These are phyloP conservation scores for Alternaria sp. DNA, from an alignment of 2,329 filamentous ascomycete species.

Conservation along the genomic window DNA sequence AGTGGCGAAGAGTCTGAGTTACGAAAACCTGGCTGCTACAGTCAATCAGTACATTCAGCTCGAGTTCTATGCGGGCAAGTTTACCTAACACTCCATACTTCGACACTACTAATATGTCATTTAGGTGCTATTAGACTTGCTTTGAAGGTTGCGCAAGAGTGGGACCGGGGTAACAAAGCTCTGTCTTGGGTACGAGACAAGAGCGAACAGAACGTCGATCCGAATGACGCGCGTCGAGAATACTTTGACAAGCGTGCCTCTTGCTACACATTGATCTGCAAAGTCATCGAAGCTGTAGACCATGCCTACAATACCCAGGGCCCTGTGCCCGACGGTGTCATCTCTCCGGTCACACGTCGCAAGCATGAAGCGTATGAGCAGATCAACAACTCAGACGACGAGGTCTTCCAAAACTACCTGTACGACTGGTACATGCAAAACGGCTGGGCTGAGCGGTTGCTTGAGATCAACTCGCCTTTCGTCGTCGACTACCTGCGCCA, in stretches of 20 bases:
- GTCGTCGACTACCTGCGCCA: conserved; percentile 86
- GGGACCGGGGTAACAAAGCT: conserved; percentile 85
- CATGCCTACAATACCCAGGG: conserved; percentile 70
- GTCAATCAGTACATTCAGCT: conserved; percentile 80
- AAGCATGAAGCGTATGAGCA: conserved; percentile 88
- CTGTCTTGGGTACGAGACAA: conserved; percentile 87
- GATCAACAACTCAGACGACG: conserved; percentile 85
- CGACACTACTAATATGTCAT: conserved; percentile 6
- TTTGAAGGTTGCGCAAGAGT: conserved; percentile 80
- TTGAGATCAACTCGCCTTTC: conserved; percentile 83
- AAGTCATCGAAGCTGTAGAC: conserved; percentile 81
- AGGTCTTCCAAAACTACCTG: conserved; percentile 94
- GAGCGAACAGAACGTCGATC: conserved; percentile 71
- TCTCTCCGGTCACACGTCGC: conserved; percentile 77
- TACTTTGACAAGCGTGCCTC: conserved; percentile 74
- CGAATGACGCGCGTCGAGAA: conserved; percentile 69
- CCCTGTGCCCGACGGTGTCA: conserved; percentile 77
- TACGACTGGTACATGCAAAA: conserved; percentile 96
- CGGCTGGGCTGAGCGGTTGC: conserved; percentile 82
- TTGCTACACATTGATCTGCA: conserved; percentile 88
- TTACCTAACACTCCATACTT: neutral
- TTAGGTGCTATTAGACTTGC: conserved; percentile 81
- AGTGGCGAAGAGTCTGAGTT: conserved; percentile 82
- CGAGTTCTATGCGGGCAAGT: conserved; percentile 79
- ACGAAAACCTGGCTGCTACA: conserved; percentile 78